Percentiles rank a stretch among this genome's conserved stretches.
phyloP scores from a whole-genome alignment of 192 early-diverging fungal genomes.

The Backusella tuberculispora region DNA sequence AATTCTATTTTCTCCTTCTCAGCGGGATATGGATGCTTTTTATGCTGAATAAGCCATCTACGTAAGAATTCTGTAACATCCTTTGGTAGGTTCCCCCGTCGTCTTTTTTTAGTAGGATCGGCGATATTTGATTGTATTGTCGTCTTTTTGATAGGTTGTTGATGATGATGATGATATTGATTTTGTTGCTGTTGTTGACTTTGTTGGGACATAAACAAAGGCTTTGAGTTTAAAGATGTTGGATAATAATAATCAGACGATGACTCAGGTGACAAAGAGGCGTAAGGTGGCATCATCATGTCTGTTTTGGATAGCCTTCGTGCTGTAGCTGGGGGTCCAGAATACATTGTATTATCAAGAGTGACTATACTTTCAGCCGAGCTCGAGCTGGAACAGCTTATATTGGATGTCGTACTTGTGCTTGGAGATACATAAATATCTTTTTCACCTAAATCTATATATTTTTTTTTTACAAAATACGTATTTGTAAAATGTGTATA shows the following conservation, averaged over 20 bases:
- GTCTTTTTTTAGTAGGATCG: constrained; percentile 30
- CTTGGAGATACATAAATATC: constrained; percentile 27
- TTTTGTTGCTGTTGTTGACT: constrained; percentile 17
- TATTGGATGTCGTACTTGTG: constrained; percentile 27
- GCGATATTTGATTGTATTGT: background rate
- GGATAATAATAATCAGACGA: constrained; percentile 15
- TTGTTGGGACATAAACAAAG: background rate
- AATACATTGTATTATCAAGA: background rate
- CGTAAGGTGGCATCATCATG: background rate
- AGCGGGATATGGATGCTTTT: constrained; percentile 58
- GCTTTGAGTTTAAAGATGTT: background rate
- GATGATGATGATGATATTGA: too few species aligned
- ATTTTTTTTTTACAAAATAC: background rate
- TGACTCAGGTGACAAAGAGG: constrained; percentile 12
- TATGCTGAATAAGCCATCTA: constrained; percentile 54
- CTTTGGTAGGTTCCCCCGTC: constrained; percentile 50
- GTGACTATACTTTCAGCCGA: constrained; percentile 29
- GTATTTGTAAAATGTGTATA: background rate
- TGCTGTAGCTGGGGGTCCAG: background rate
- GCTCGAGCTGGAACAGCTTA: constrained; percentile 14
- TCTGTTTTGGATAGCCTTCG: background rate
- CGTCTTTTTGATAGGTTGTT: constrained; percentile 19
- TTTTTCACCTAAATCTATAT: constrained; percentile 8
- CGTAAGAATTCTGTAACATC: constrained; percentile 48
- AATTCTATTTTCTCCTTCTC: constrained; percentile 58